A percentile compares a stretch with the other conserved stretches of the same genome.
Evolutionary conservation across 1,284 basidiomycete species (phyloP).

Genomic region (Papiliotrema terrestris): DNA sequence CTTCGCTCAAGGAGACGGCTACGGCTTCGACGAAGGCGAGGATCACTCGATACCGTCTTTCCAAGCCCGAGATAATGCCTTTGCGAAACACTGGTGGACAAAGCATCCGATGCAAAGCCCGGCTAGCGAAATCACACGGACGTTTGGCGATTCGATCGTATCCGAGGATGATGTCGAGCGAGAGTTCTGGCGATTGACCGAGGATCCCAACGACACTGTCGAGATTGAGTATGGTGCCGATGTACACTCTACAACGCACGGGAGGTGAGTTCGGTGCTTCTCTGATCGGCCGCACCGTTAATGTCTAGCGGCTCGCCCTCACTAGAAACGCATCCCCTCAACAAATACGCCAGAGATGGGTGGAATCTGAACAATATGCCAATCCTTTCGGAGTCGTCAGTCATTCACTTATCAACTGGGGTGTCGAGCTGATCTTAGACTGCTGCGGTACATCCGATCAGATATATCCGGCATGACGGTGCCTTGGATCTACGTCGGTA

Average conservation of each 20-base stretch:
- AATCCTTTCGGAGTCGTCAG: conserved; percentile 77
- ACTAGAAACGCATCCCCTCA: conserved; percentile 82
- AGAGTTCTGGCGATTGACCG: conserved; percentile 96
- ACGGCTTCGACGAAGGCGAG: conserved; percentile 97
- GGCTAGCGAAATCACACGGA: conserved; percentile 16
- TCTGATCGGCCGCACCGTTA: neutral
- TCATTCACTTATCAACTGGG: conserved; percentile 47
- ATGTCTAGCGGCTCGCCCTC: conserved; percentile 81
- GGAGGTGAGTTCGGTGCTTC: conserved; percentile 62
- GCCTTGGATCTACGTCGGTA: conserved; percentile 99
- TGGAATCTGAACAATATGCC: conserved; percentile 99
- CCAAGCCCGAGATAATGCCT: conserved; percentile 83
- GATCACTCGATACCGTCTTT: conserved; percentile 91
- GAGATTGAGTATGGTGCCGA: conserved; percentile 99
- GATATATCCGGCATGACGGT: conserved; percentile 99
- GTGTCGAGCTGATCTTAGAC: conserved; percentile 7
- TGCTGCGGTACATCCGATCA: conserved; percentile 80
- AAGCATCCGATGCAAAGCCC: conserved; percentile 55
- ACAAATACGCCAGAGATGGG: conserved; percentile 82
- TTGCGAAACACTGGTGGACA: conserved; percentile 83
- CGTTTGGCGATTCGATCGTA: conserved; percentile 63
- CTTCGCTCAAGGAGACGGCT: conserved; percentile 92
- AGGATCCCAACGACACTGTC: conserved; percentile 83
- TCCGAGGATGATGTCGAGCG: conserved; percentile 87
- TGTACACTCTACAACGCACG: conserved; percentile 94